Evolutionary conservation across 495 filamentous ascomycete species (phyloP).

Genomic region (Glutinoglossum americanum): DNA sequence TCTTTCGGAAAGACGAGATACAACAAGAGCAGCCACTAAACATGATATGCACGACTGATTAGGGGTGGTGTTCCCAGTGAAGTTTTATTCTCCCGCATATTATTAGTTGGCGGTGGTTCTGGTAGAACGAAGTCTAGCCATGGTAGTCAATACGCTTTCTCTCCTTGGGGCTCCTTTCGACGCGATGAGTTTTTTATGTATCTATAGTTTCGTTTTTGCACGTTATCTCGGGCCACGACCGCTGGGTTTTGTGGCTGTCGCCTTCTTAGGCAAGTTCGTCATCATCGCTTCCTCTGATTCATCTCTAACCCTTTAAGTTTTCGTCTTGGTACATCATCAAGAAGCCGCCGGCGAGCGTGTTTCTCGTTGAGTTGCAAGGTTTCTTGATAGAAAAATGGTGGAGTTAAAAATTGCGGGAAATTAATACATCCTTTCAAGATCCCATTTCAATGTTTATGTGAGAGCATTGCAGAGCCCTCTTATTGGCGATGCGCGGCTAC

Average conservation of each 20-base stretch:
- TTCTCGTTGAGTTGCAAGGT: background rate
- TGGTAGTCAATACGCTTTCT: background rate
- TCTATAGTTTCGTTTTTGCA: background rate
- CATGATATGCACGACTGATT: background rate
- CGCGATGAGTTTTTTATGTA: background rate
- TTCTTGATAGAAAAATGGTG: background rate
- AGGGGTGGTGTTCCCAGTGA: background rate
- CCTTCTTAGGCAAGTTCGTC: background rate
- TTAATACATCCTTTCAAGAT: background rate
- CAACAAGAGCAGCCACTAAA: constrained; percentile 4
- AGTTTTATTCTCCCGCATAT: background rate
- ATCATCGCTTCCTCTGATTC: background rate
- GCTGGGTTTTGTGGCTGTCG: background rate
- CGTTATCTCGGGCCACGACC: background rate
- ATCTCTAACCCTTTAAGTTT: background rate
- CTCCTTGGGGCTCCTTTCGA: background rate
- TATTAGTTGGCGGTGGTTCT: background rate
- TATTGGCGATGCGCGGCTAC: no score
- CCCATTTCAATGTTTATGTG: no score
- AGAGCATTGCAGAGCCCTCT: background rate
- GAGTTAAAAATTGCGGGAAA: background rate
- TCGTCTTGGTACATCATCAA: background rate
- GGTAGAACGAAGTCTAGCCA: background rate
- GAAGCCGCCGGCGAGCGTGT: background rate
- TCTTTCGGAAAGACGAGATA: constrained; percentile 80